Conservation (phyloP, 169 alveolate genomes). For the Cryptosporidium bovis region DNA sequence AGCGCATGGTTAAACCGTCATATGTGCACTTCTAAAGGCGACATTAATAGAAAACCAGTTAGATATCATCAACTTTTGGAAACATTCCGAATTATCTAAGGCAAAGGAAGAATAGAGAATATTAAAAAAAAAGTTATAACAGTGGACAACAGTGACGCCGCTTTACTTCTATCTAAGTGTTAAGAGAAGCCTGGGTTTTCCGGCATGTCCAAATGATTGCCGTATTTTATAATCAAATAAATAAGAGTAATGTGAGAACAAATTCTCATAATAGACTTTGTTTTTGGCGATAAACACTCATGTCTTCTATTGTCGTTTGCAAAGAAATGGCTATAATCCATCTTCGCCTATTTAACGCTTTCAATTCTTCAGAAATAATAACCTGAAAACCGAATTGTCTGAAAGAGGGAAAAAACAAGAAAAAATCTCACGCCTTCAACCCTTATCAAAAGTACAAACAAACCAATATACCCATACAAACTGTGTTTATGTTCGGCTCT, state of each 20-base stretch:
- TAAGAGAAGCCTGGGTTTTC: constrained; percentile 49
- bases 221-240: constrained; percentile 41
- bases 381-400: neutral
- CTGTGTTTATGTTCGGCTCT: too few species aligned
- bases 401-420: neutral
- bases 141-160: too few species aligned
- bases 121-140: too few species aligned
- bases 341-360: neutral
- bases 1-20: too few species aligned
- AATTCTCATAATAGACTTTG: constrained; percentile 20
- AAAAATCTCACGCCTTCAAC: neutral
- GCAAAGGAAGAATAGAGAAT: too few species aligned
- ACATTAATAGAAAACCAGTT: too few species aligned
- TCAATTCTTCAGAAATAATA: neutral
- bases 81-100: too few species aligned
- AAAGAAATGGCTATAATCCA: constrained; percentile 36
- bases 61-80: too few species aligned
- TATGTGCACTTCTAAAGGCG: too few species aligned
- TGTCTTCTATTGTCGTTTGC: neutral
- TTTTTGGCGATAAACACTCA: constrained; percentile 38
- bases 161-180: neutral
- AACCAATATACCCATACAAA: too few species aligned
- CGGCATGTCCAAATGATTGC: constrained; percentile 47
- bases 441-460: too few species aligned
- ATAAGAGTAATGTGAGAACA: constrained; percentile 42